Conservation (phyloP, 441 rosid genomes). For the Gossypium davidsonii region DNA sequence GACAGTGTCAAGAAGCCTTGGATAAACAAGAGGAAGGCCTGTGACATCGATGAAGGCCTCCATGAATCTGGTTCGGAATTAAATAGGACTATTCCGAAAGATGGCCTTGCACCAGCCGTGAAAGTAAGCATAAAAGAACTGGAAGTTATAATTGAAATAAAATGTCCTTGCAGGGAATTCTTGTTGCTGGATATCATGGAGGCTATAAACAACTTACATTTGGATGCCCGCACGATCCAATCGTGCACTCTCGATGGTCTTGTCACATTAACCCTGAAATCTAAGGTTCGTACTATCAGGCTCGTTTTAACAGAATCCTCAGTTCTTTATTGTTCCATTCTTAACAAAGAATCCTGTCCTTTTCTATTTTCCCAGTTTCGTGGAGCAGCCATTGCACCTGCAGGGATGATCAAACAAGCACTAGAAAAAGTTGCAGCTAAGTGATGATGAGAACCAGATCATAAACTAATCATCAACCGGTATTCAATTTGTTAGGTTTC, state of each 20-base stretch:
- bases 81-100: constrained; percentile 16
- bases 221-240: constrained; percentile 58
- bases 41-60: constrained; percentile 27
- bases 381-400: constrained; percentile 55
- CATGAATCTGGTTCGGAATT: constrained; percentile 21
- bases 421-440: constrained; percentile 48
- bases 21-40: constrained; percentile 58
- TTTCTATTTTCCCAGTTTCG: constrained; percentile 39
- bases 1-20: constrained; percentile 34
- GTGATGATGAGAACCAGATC: constrained; percentile 17
- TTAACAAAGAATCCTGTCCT: background rate
- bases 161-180: constrained; percentile 55
- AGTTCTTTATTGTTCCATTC: background rate
- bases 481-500: constrained; percentile 6
- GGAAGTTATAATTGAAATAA: constrained; percentile 61
- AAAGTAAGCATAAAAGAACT: constrained; percentile 52
- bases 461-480: constrained; percentile 9
- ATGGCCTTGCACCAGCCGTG: constrained; percentile 31
- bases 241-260: constrained; percentile 52
- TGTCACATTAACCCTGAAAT: constrained; percentile 47
- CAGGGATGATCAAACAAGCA: constrained; percentile 56
- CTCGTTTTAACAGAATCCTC: background rate
- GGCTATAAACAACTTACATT: constrained; percentile 53
- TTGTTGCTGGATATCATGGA: constrained; percentile 72
- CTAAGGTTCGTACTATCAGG: constrained; percentile 39